These are phyloP conservation scores for Suillus ampliporus DNA, from an alignment of 768 basidiomycete species.

Conservation along the genomic window DNA sequence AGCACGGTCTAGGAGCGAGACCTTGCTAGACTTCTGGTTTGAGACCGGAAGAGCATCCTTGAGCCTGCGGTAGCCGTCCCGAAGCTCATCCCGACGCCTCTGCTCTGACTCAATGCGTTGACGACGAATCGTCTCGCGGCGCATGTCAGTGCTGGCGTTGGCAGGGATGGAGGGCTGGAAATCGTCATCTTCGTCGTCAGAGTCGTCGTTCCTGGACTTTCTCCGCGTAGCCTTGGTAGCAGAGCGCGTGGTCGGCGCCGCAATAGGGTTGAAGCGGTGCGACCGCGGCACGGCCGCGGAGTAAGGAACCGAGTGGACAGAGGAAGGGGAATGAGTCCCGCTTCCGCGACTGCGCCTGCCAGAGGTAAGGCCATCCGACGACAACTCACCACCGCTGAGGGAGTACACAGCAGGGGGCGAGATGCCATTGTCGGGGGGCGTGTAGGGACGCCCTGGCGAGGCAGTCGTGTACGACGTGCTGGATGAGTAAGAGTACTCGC, in stretches of 20 bases:
- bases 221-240: constrained; percentile 56
- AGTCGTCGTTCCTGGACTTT: constrained; percentile 64
- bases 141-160: constrained; percentile 62
- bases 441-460: constrained; percentile 65
- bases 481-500: constrained; percentile 64
- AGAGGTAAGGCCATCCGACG: constrained; percentile 72
- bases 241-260: constrained; percentile 54
- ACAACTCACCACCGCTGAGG: constrained; percentile 71
- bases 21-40: constrained; percentile 94
- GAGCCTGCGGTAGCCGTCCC: constrained; percentile 89
- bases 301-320: constrained; percentile 55
- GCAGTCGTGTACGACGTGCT: constrained; percentile 58
- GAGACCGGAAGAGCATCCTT: constrained; percentile 89
- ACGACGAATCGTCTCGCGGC: constrained; percentile 89
- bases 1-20: constrained; percentile 86
- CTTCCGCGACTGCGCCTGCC: constrained; percentile 74
- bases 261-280: constrained; percentile 80
- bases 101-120: constrained; percentile 96
- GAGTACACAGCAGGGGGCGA: constrained; percentile 77
- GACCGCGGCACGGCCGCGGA: constrained; percentile 71
- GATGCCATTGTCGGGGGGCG: constrained; percentile 69
- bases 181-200: constrained; percentile 77
- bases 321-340: constrained; percentile 58
- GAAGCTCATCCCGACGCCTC: constrained; percentile 88
- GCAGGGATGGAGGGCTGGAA: constrained; percentile 59